Evolutionary conservation across 2,329 filamentous ascomycete species (phyloP), one percentile per base, ranked within the genome.

Genomic region (Calonectria montana): DNA sequence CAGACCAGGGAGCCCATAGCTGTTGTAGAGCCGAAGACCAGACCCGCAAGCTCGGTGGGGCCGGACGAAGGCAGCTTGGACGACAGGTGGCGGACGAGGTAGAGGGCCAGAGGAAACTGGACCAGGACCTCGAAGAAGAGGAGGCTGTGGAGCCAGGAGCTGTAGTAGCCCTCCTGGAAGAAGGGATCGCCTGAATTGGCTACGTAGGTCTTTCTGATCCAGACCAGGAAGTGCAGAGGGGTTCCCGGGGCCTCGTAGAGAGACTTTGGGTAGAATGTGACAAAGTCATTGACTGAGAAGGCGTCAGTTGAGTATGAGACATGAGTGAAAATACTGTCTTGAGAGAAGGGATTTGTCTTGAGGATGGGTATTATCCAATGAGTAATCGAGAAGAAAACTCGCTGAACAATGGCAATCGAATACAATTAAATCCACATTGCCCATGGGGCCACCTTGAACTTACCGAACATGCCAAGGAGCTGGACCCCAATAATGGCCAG

Each of bases 171-270:
- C 41, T 82, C 78, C 45, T 82, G 80, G 78, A 88, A 87, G 81
- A 89, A 88, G 9, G 88, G 89, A 80, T 91, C 89, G 69, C 88
- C 87, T 75, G 87, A 87, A 13, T 82, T 81, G 41, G 79, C 71
- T 50, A 87, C 80, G 81, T 91, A 91, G 76, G 83, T 85, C 4
- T 81, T 71, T 70, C 88, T 86, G 69, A 90, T 78, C 41, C 81
- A 68, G 73, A 84, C 80, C 55, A 90, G 82, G 73, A 86, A 83
- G 79, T 89, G 86, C 8, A 91, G 81, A 0, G 88, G 88, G 0
- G 85, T 79, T 5, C 79, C 82, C 1, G 83, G 77, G 0, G 82
- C 70, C 3, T 81, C 77, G 80, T 85, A 88, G 55, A 90, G 84
- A 62, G 80, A 81, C 2, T 77, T 70, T 1, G 89, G 89, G 78